Evolutionary conservation across 495 filamentous ascomycete species (phyloP).

Genomic region (Patellaria atrata): DNA sequence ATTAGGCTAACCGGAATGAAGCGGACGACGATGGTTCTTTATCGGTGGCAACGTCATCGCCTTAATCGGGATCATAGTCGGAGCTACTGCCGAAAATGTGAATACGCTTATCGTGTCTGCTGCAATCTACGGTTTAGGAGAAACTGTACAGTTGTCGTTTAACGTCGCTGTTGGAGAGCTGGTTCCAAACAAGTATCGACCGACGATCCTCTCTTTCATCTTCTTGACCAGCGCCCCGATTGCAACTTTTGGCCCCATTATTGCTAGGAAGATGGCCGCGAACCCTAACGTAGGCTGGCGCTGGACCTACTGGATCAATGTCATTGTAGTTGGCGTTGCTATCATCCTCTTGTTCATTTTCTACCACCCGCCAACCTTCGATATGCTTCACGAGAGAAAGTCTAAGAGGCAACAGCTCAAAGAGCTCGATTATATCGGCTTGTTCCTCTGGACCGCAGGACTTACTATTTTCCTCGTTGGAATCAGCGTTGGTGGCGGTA

Average conservation of each 20-base stretch:
- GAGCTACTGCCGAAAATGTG: conserved; percentile 17
- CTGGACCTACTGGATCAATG: conserved; percentile 13
- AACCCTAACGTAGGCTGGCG: conserved; percentile 9
- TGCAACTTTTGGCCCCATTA: conserved; percentile 12
- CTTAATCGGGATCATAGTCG: conserved; percentile 21
- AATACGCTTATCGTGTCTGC: conserved; percentile 16
- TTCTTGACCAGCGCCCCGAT: conserved; percentile 5
- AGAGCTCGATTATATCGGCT: conserved; percentile 12
- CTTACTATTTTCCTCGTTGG: conserved; percentile 12
- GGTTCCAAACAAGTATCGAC: conserved; percentile 11
- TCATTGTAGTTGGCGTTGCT: conserved; percentile 10
- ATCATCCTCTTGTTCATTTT: conserved; percentile 11
- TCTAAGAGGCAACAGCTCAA: conserved; percentile 11
- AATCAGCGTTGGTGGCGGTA: conserved; percentile 9
- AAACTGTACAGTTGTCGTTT: conserved; percentile 9
- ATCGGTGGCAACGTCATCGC: conserved; percentile 15
- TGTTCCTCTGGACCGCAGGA: conserved; percentile 11
- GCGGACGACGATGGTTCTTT: conserved; percentile 19
- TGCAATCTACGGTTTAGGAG: conserved; percentile 7
- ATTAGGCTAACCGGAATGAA: too few relatives aligned
- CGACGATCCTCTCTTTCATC: conserved; percentile 8
- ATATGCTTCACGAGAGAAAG: conserved; percentile 14
- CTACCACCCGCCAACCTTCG: conserved; percentile 21
- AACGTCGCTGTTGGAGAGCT: conserved; percentile 8
- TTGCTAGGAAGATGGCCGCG: conserved; percentile 7